These are phyloP conservation scores for Lactarius sp. DNA, from an alignment of 768 basidiomycete species.

Conservation along the genomic window DNA sequence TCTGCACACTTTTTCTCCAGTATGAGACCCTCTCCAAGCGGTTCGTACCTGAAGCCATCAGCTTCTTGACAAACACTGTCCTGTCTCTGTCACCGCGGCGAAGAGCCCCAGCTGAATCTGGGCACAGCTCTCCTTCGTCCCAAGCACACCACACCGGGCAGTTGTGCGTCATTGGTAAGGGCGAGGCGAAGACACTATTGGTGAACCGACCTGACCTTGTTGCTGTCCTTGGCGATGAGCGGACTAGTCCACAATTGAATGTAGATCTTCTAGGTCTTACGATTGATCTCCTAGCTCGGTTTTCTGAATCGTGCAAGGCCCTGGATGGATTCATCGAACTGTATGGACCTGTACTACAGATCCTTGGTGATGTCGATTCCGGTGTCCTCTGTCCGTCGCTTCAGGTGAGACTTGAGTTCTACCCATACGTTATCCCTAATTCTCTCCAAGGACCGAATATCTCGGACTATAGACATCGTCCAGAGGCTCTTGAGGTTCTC, in stretches of 20 bases:
- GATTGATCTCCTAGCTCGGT: conserved; percentile 59
- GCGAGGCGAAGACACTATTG: conserved; percentile 38
- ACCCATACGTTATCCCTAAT: neutral
- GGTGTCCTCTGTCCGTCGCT: conserved; percentile 46
- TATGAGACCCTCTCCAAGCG: conserved; percentile 84
- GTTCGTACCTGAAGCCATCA: conserved; percentile 82
- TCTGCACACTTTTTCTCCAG: conserved; percentile 79
- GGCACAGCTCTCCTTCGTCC: conserved; percentile 68
- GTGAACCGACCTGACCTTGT: conserved; percentile 46
- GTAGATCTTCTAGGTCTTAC: conserved; percentile 61
- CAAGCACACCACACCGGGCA: conserved; percentile 61
- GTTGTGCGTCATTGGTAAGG: conserved; percentile 36
- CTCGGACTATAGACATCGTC: conserved; percentile 18
- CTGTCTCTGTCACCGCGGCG: conserved; percentile 68
- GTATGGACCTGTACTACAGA: conserved; percentile 57
- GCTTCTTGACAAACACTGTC: conserved; percentile 68
- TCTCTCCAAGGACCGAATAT: conserved; percentile 5
- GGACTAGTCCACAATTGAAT: conserved; percentile 59
- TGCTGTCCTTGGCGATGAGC: conserved; percentile 36
- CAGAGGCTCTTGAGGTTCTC: conserved; percentile 70
- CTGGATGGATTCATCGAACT: conserved; percentile 83
- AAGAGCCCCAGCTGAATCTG: conserved; percentile 39
- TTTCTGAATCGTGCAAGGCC: conserved; percentile 70
- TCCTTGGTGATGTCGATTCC: conserved; percentile 52
- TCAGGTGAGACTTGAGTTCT: conserved; percentile 41